phyloP scores from a whole-genome alignment of 202 grass and related monocot genomes.

The Carex sylvatica region DNA sequence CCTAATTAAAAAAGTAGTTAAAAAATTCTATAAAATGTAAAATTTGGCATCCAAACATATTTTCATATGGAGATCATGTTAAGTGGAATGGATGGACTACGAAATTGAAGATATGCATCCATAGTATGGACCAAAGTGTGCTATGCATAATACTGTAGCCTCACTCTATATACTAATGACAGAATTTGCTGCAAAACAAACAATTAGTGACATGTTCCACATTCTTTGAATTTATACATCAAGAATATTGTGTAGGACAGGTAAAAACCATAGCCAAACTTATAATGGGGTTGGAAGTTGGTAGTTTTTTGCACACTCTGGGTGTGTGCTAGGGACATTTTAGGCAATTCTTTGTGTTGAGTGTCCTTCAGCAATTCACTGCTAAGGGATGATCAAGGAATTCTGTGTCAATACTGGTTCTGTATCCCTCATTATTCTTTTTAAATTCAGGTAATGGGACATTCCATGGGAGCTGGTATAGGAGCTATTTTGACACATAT shows the following conservation, averaged over 20 bases:
- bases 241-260: background rate
- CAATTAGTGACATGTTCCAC: background rate
- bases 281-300: background rate
- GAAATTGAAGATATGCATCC: no score
- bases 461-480: slow-evolving; percentile 96
- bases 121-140: no score
- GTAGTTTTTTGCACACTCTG: background rate
- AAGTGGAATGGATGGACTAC: no score
- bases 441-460: slow-evolving; percentile 68
- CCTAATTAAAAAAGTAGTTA: no score
- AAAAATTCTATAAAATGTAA: no score
- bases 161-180: background rate
- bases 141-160: no score
- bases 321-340: background rate
- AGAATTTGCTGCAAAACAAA: slow-evolving; percentile 2
- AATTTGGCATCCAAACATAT: no score
- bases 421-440: background rate
- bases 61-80: no score
- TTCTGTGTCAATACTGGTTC: background rate
- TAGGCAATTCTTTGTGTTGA: background rate
- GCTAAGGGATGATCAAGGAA: background rate
- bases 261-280: background rate
- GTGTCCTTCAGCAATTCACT: background rate
- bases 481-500: slow-evolving; percentile 85
- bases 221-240: background rate